Evolutionary conservation across 257 asterid genomes (phyloP).

Genomic region (Solanum lycopersicoides): DNA sequence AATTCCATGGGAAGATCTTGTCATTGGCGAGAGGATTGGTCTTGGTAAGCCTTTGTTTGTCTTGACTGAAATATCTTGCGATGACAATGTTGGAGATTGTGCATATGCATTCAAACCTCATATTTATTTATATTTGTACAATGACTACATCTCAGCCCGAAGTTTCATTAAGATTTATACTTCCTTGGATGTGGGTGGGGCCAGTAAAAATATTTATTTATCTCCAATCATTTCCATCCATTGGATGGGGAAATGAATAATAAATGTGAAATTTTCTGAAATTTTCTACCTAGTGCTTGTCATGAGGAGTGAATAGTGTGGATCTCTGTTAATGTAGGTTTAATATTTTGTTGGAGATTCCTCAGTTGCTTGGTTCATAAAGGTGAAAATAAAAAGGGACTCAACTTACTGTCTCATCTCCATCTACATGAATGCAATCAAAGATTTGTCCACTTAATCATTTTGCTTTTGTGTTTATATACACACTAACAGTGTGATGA

Average conservation of each 20-base stretch:
- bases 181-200: neutral
- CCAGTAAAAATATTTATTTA: neutral
- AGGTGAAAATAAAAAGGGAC: neutral
- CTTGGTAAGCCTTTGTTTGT: constrained; percentile 51
- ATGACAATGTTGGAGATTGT: neutral
- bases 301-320: neutral
- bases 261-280: neutral
- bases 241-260: constrained; percentile 1
- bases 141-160: neutral
- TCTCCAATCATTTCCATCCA: neutral
- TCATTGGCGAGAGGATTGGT: constrained; percentile 93
- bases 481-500: neutral
- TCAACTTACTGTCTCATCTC: neutral
- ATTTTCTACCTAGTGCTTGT: neutral
- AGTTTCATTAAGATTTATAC: neutral
- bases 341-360: neutral
- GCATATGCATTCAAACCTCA: neutral
- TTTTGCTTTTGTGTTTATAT: neutral
- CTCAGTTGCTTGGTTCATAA: neutral
- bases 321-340: neutral
- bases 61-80: neutral
- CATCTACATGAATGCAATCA: neutral
- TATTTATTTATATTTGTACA: neutral
- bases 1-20: constrained; percentile 98
- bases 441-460: neutral